Evolutionary conservation across 2,329 filamentous ascomycete genomes (phyloP).

Genomic region (Xylaria hypoxylon): DNA sequence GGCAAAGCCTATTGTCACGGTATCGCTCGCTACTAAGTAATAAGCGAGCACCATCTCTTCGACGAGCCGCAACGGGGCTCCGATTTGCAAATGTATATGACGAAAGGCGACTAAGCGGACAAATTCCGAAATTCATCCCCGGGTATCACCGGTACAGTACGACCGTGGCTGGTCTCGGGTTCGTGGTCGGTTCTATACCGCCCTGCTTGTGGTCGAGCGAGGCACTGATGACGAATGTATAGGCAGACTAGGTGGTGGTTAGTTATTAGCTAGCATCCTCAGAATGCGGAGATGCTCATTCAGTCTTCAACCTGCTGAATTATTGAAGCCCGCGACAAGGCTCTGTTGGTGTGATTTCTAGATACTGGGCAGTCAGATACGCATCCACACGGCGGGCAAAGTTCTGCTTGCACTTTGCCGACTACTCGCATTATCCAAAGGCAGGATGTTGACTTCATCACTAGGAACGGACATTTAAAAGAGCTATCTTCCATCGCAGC

Average conservation of each 20-base stretch:
- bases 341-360: neutral
- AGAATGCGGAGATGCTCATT: neutral
- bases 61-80: neutral
- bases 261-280: neutral
- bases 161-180: neutral
- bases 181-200: neutral
- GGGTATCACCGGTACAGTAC: neutral
- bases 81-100: neutral
- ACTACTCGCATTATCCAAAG: neutral
- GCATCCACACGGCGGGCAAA: neutral
- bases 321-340: neutral
- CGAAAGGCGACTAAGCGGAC: neutral
- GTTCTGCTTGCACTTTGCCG: neutral
- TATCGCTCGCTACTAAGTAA: conserved; percentile 1
- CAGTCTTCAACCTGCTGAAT: neutral
- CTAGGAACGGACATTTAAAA: neutral
- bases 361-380: neutral
- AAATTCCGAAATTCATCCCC: neutral
- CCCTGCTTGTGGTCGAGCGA: neutral
- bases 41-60: neutral
- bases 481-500: neutral
- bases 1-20: neutral
- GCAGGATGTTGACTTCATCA: neutral
- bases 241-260: neutral
- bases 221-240: neutral